phyloP scores from a whole-genome alignment of 176 grass and related monocot genomes.

The Panicum miliaceum region DNA sequence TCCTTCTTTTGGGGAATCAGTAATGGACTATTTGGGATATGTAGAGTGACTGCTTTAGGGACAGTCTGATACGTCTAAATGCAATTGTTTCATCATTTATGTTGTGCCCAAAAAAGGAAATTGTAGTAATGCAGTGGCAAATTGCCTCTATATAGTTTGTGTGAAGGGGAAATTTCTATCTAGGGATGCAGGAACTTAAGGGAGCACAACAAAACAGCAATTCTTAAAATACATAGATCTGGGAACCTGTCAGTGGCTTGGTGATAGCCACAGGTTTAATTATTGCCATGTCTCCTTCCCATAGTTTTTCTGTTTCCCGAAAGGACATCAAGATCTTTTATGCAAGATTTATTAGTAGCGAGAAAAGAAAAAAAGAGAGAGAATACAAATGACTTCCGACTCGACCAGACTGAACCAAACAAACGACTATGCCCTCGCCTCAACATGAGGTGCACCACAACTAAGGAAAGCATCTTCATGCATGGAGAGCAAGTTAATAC shows the following conservation, averaged over 20 bases:
- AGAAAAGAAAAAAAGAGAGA: not conserved
- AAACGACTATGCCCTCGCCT: no score
- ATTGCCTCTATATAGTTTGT: not conserved
- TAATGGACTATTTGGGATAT: no score
- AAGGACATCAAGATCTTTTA: not conserved
- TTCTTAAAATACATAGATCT: not conserved
- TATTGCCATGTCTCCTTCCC: constrained; percentile 2
- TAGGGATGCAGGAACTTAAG: not conserved
- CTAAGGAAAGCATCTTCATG: not conserved
- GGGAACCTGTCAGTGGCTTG: not conserved
- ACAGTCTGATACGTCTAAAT: not conserved
- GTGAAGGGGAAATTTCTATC: not conserved
- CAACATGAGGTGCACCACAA: no score
- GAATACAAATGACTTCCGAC: no score
- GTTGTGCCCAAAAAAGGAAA: not conserved
- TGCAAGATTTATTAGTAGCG: not conserved
- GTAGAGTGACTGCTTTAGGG: no score
- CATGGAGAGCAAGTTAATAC: no score
- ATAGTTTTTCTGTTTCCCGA: not conserved
- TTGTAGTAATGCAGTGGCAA: not conserved
- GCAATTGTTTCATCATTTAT: not conserved
- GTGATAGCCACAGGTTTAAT: not conserved
- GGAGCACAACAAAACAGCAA: not conserved
- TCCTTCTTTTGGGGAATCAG: no score
- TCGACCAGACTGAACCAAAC: no score